phyloP scores from a whole-genome alignment of 371 early-diverging fungal species.

The Saksenaea oblongispora region DNA sequence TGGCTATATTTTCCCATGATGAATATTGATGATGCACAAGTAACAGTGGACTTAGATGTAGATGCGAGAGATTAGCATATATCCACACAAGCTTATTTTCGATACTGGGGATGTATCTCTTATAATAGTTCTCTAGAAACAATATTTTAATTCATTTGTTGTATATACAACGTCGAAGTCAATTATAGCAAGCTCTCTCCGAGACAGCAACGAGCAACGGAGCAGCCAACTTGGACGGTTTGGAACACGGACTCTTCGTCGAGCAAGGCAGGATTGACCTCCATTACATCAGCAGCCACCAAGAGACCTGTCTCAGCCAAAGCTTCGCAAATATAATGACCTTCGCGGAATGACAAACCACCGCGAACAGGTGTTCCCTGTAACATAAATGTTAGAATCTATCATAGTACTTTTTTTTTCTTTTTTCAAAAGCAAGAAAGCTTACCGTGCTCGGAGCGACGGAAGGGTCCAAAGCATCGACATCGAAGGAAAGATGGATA shows the following conservation, averaged over 20 bases:
- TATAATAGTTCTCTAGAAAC: too few relatives aligned
- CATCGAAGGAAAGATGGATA: slow-evolving; percentile 93
- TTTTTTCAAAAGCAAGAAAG: too few relatives aligned
- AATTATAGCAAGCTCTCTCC: slow-evolving; percentile 72
- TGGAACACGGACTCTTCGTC: slow-evolving; percentile 72
- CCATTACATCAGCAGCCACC: slow-evolving; percentile 93
- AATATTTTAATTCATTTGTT: too few relatives aligned
- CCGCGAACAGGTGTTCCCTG: slow-evolving; percentile 95
- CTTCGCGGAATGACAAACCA: slow-evolving; percentile 90
- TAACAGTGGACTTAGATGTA: too few relatives aligned
- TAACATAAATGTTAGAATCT: neutral
- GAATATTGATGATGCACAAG: too few relatives aligned
- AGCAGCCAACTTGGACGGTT: slow-evolving; percentile 89
- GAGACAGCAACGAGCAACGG: slow-evolving; percentile 78
- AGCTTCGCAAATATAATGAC: slow-evolving; percentile 92
- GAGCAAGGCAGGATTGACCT: slow-evolving; percentile 89
- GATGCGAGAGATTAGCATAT: too few relatives aligned
- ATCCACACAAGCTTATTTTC: too few relatives aligned
- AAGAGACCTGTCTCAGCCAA: slow-evolving; percentile 87
- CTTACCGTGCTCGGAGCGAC: slow-evolving; percentile 86
- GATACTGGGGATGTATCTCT: too few relatives aligned
- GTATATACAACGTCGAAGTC: neutral
- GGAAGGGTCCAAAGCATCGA: slow-evolving; percentile 94
- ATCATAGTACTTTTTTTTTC: neutral
- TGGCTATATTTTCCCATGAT: too few relatives aligned